These are phyloP conservation scores for Yamadazyma songkhlaensis DNA, from an alignment of 1,139 yeast genomes.

Conservation along the genomic window DNA sequence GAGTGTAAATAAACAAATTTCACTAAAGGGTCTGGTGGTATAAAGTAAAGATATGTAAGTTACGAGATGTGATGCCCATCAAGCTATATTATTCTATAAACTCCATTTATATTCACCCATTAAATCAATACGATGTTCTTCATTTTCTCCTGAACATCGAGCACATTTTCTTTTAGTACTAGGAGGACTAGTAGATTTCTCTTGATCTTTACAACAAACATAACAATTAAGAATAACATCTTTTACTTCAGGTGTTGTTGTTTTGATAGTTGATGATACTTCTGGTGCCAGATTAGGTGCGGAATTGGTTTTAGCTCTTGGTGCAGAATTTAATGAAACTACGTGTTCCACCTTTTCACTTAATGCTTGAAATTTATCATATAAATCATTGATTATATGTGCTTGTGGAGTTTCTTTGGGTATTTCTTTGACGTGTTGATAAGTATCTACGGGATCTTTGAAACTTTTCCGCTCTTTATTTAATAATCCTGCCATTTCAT, in stretches of 20 bases:
- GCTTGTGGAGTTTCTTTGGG: neutral
- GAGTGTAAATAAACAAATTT: slow-evolving; percentile 12
- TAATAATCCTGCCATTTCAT: slow-evolving; percentile 16
- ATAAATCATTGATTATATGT: slow-evolving; percentile 11
- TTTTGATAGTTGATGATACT: no score
- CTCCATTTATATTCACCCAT: slow-evolving; percentile 37
- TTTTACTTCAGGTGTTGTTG: neutral
- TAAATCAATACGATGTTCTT: slow-evolving; percentile 20
- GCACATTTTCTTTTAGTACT: slow-evolving; percentile 13
- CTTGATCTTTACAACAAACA: slow-evolving; percentile 12
- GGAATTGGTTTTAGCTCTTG: neutral
- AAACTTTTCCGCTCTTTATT: slow-evolving; percentile 10
- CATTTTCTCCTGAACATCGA: slow-evolving; percentile 14
- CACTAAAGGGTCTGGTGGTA: neutral
- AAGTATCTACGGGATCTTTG: neutral
- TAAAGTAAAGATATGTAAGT: no score
- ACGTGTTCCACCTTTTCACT: no score
- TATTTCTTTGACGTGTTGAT: neutral
- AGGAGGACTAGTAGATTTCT: slow-evolving; percentile 1
- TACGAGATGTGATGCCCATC: no score
- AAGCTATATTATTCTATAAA: slow-evolving; percentile 16
- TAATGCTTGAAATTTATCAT: slow-evolving; percentile 9
- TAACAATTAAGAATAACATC: slow-evolving; percentile 19
- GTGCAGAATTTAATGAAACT: slow-evolving; percentile 2
- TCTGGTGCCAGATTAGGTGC: neutral